phyloP scores from a whole-genome alignment of 1,284 basidiomycete genomes.

The Boletus mariae region DNA sequence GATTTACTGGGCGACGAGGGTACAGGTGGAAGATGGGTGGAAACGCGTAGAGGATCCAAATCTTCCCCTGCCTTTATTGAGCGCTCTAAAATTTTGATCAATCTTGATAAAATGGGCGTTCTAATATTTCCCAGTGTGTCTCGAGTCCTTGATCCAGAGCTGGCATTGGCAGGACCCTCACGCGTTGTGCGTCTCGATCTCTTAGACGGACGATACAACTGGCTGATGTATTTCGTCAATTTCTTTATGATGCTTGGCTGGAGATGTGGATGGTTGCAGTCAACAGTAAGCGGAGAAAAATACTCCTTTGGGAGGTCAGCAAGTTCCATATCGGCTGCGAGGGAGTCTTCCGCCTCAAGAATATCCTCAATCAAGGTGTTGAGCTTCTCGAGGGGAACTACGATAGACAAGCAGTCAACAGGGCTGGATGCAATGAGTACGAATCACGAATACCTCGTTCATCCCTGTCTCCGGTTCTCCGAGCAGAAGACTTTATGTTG shows the following conservation, averaged over 20 bases:
- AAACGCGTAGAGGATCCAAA: conserved; percentile 60
- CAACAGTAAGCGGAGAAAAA: conserved; percentile 61
- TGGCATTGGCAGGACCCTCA: conserved; percentile 34
- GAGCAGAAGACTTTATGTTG: conserved; percentile 45
- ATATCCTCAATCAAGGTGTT: conserved; percentile 74
- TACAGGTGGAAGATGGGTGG: conserved; percentile 19
- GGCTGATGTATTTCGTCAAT: conserved; percentile 61
- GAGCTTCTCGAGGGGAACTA: conserved; percentile 75
- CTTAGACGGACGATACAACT: conserved; percentile 62
- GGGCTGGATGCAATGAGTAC: not conserved
- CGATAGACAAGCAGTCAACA: conserved; percentile 7
- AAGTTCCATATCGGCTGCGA: conserved; percentile 61
- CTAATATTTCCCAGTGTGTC: conserved; percentile 67
- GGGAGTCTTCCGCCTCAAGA: conserved; percentile 82
- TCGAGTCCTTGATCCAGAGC: conserved; percentile 43
- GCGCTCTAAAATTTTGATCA: conserved; percentile 75
- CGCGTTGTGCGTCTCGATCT: conserved; percentile 44
- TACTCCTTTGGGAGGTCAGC: conserved; percentile 58
- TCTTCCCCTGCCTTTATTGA: conserved; percentile 72
- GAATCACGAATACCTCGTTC: conserved; percentile 50
- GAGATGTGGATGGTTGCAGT: conserved; percentile 58
- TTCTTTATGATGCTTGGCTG: conserved; percentile 61
- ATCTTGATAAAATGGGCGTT: conserved; percentile 51
- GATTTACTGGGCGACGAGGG: conserved; percentile 30
- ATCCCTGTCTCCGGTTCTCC: conserved; percentile 71